Conservation (phyloP, 176 grass and related monocot species). For the Poa annua region DNA sequence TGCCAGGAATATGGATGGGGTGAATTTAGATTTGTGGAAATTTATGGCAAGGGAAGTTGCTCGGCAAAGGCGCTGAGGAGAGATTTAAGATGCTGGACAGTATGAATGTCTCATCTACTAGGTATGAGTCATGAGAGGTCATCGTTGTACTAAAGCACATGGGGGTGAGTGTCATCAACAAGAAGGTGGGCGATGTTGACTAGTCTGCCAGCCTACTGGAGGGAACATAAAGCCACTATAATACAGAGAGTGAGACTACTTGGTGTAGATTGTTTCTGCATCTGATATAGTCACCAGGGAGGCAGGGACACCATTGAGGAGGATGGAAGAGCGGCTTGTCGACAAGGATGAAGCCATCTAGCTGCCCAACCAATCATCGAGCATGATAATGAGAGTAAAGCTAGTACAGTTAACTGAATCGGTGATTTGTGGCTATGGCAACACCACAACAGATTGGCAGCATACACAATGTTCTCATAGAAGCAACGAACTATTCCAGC, state of each 20-base stretch:
- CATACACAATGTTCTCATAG: neutral
- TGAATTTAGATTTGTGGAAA: neutral
- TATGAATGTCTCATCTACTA: neutral
- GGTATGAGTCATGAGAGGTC: neutral
- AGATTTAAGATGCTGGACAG: neutral
- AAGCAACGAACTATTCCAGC: neutral
- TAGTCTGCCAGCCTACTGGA: neutral
- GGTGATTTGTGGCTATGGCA: neutral
- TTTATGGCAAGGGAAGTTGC: neutral
- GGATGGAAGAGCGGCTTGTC: neutral
- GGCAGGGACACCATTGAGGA: neutral
- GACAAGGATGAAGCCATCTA: neutral
- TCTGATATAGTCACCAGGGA: neutral
- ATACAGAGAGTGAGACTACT: neutral
- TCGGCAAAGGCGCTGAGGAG: neutral
- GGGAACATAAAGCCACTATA: neutral
- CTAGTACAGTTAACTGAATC: neutral
- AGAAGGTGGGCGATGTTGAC: neutral
- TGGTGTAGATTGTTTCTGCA: neutral
- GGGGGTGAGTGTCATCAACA: neutral
- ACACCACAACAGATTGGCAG: neutral
- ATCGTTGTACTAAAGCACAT: neutral
- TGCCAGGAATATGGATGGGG: neutral
- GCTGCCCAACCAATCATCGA: neutral
- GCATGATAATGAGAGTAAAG: neutral